Conservation (phyloP, 164 flowering plant species). For the grape (Vitis vinifera) region ASM3070453v1 NC_081807.1:770501-771000, state of each 20-base stretch:
- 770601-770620: no score
- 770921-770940: slow-evolving; percentile 42
- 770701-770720: no score
- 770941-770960: slow-evolving; percentile 80
- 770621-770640: no score
- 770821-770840: slow-evolving; percentile 38
- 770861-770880: slow-evolving; percentile 27
- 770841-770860: slow-evolving; percentile 47
- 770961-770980: slow-evolving; percentile 22
- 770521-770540: no score
- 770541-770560: no score
- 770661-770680: no score
- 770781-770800: slow-evolving; percentile 69
- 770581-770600: no score
- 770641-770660: no score
- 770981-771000: slow-evolving; percentile 26
- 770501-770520: no score
- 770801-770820: slow-evolving; percentile 31
- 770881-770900: slow-evolving; percentile 9
- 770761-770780: slow-evolving; percentile 89
- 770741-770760: slow-evolving; percentile 57
- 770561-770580: no score
- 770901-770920: slow-evolving; percentile 1
- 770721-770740: slow-evolving; percentile 9
- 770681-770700: no score